Conservation (phyloP, 495 filamentous ascomycete genomes). For the Aspergillus bertholletiae region DNA sequence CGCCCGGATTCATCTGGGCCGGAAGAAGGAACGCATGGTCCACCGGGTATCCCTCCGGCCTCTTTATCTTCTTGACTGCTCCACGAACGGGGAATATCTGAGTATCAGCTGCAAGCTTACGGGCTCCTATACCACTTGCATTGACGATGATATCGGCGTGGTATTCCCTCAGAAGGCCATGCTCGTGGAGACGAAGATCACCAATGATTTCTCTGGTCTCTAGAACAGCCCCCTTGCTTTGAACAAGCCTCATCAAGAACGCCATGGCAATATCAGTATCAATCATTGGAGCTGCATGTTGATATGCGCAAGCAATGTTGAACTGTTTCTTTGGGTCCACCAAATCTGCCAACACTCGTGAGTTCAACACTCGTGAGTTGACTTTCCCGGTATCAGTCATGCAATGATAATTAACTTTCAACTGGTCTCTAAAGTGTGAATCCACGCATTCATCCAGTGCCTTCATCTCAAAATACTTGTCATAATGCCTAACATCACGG, state of each 20-base stretch:
- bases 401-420: not conserved
- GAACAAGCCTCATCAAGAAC: conserved; percentile 38
- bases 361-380: conserved; percentile 9
- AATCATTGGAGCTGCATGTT: conserved; percentile 44
- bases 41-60: not conserved
- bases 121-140: conserved; percentile 33
- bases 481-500: not conserved
- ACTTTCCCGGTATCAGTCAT: not conserved
- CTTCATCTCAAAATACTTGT: not conserved
- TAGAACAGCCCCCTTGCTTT: conserved; percentile 40
- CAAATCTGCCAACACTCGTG: conserved; percentile 25
- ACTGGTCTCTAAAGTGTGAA: not conserved
- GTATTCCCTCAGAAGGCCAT: conserved; percentile 26
- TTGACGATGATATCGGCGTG: conserved; percentile 45
- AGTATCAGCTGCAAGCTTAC: not conserved
- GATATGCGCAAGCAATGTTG: conserved; percentile 38
- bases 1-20: not conserved
- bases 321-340: conserved; percentile 33
- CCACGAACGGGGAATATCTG: not conserved
- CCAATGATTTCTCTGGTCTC: conserved; percentile 26
- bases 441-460: not conserved
- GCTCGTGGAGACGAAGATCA: conserved; percentile 21
- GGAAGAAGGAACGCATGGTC: not conserved
- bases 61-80: not conserved
- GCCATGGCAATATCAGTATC: conserved; percentile 46